Base-by-base conservation (phyloP, 2,329 filamentous ascomycete genomes). In the Aspergillus intermedius region DNA sequence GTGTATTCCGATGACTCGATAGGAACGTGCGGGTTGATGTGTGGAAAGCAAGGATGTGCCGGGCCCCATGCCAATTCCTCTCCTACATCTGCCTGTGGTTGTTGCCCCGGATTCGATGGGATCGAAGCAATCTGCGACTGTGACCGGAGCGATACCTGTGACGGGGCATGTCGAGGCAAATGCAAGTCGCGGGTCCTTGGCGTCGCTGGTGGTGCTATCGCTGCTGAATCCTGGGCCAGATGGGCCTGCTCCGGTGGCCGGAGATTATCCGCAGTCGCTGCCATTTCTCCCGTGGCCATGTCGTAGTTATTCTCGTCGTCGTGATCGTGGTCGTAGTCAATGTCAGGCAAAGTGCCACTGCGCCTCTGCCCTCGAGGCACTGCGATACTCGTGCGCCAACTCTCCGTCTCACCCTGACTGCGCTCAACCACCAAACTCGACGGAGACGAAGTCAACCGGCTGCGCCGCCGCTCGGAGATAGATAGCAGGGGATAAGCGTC, bases 11-110 rank as follows among this genome's bases (percentile, higher is more conserved):
- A 76, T 6, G 88, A 94, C 49, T 83, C 77, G 9, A 87, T 65
- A 0, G 91, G 84, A 5, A 96, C 91, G 67, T 98, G 91, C 0
- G 91, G 87, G 63, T 97, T 97, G 35, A 89, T 74, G 63, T 97
- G 93, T 44, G 93, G 93, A 64, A 85, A 97, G 68, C 93, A 98
- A 4, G 93, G 91, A 66, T 98, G 93, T 37, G 86, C 83, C 12
- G 91, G 90, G 0, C 93, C 91, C 93, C 93, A 98, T 68, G 89
- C 82, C 45, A 89, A 82, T 53, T 87, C 86, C 46, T 83, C 77
- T 23, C 82, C 83, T 19, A 80, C 77, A 44, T 83, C 79, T 12
- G 62, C 68, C 43, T 84, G 79, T 15, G 67, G 60, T 49, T 59
- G 54, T 34, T 60, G 58, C 23, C 60, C 63, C 7, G 65, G 64